Evolutionary conservation across 768 basidiomycete species (phyloP), one percentile per base, ranked within the genome.

Genomic region (Boletellus ananas): DNA sequence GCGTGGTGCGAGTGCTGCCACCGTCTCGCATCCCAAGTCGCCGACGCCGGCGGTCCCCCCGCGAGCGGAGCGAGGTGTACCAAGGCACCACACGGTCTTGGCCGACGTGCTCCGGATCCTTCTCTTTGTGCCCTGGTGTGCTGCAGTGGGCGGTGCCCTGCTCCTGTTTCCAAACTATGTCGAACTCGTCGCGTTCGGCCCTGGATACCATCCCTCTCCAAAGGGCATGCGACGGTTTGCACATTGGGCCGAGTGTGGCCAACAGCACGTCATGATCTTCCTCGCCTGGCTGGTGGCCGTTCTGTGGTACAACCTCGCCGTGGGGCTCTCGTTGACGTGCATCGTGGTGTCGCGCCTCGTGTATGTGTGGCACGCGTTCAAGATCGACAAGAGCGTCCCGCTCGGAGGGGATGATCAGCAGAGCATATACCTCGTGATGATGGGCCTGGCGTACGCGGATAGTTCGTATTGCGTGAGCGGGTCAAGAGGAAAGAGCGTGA

Each of bases 51-150:
- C 12, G 21, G 4, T 27, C 25, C 25, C 16, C 34, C 21, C 40
- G 35, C 43, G 5, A 21, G 40, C 17, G 13, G 35, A 41, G 20
- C 33, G 2, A 10, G 14, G 17, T 4, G 34, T 29, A 21, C n/a
- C 12, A 31, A 39, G 38, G 3, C 39, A 45, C 21, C 0, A 21
- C 7, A 42, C 4, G 31, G 45, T 50, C 42, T 18, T 44, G 20
- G 4, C 36, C 25, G 9, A 43, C 14, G 1, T 52, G 1, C 38
- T 68, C 17, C 64, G 61, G 2, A 8, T 52, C 31, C 42, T 61
- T 33, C 23, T 66, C 41, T 72, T 72, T 57, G 18, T 69, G 16
- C 71, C 71, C 2, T 72, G 70, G 70, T 72, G 70, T 42, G 51
- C 58, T 29, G 56, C 58, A 21, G 71, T 72, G 34, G 70, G 70